phyloP scores from a whole-genome alignment of 306 rosid genomes.

The Castanea sativa region DNA sequence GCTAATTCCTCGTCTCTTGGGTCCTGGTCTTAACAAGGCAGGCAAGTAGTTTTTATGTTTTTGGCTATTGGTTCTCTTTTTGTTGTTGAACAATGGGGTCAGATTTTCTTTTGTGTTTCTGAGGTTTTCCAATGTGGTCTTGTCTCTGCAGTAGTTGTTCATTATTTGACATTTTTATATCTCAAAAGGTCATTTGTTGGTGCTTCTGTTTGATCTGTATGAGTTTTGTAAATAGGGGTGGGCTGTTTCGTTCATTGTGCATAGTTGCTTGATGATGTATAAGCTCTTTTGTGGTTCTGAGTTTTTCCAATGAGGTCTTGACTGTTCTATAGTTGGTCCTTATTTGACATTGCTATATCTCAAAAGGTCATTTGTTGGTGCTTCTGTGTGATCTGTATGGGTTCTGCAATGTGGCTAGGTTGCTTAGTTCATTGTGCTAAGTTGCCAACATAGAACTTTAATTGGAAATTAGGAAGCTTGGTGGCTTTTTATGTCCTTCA shows the following conservation, averaged over 20 bases:
- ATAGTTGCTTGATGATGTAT: background rate
- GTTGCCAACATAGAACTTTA: background rate
- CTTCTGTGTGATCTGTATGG: background rate
- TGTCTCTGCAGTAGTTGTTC: background rate
- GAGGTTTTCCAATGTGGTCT: background rate
- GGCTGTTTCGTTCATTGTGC: no score
- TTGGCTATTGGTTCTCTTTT: background rate
- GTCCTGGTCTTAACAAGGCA: constrained; percentile 96
- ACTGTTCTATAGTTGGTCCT: background rate
- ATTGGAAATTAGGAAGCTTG: background rate
- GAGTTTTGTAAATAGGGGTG: background rate
- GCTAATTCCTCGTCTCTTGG: constrained; percentile 88
- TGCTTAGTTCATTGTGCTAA: background rate
- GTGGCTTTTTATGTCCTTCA: background rate
- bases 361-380: background rate
- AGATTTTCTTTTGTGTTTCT: no score
- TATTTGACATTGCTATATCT: background rate
- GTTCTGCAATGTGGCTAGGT: background rate
- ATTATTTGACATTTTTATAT: background rate
- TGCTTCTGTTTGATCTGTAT: background rate
- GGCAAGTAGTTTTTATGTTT: constrained; percentile 40
- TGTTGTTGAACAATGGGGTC: background rate
- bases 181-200: background rate
- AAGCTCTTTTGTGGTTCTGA: no score
- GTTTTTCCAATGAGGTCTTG: background rate